Evolutionary conservation across 78 protist genomes (phyloP), one percentile per base, ranked within the genome.

Genomic region (slime mould (Dictyostelium discoideum)): DNA sequence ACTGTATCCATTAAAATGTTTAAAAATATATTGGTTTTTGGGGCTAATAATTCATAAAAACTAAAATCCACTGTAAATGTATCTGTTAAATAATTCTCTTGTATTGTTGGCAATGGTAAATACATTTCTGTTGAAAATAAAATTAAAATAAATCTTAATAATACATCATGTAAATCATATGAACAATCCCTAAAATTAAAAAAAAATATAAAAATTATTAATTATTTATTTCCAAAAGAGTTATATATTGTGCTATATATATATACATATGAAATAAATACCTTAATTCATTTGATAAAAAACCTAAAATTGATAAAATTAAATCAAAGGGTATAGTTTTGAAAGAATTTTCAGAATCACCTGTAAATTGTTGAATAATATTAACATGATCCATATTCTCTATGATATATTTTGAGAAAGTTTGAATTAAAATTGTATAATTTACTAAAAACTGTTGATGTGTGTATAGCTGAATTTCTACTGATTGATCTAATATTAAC

Each of bases 51-150:
- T 11, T 54, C n/a, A 57, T 44, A 54, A 32, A 40, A 44, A 50
- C 32, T 77, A 6, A 11, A 48, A 40, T 32, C 57, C 24, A 80
- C 65, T 48, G 67, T 48, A n/a, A 20, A 46, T 46, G 54, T 32
- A 44, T 80, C 85, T 39, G 83, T 39, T 32, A 40, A 22, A 76
- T 26, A 29, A 44, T 46, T 18, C 0, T 79, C 84, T 32, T 50
- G 72, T 29, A 84, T 40, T 3, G 8, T 7, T 44, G 87, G 83
- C 32, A 90, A 54, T 32, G 95, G 95, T 83, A 44, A 48, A 82
- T 82, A 90, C 88, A 90, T 77, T 50, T 90, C 95, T 1, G 95
- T 90, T 48, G 95, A 90, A 54, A 90, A 90, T 50, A 90, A 82
- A 14, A 73, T 54, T 18, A 90, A 69, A 37, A 90, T 7, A 90